Evolutionary conservation across 2,329 filamentous ascomycete genomes (phyloP), one percentile per base, ranked within the genome.

Genomic region (Fusarium nanum): DNA sequence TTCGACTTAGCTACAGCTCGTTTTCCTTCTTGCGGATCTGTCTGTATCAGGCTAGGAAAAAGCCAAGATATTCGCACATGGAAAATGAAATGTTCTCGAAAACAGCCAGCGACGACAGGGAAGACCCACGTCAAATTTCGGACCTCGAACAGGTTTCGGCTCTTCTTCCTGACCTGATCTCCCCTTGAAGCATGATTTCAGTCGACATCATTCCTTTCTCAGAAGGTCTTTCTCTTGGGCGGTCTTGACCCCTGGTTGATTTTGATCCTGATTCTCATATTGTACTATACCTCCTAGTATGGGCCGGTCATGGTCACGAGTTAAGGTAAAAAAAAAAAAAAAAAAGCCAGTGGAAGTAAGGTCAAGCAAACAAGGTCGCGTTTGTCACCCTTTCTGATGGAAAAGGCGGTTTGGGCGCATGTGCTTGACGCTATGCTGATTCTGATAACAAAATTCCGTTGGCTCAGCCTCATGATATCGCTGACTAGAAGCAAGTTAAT

Each of bases 91-190:
- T 50, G 40, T 64, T 64, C 61, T 64, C 60, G 60, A 64, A 64
- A 64, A 45, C 52, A 37, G 25, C 60, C 45, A 37, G 13, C 11
- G 4, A 12, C 11, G 5, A 14, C 45, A 64, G 59, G 53, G 56
- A 40, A 56, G 69, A 50, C 61, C 67, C 60, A 68, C 52, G 67
- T 52, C 55, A 56, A 73, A 74, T 73, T 67, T 74, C 71, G 71
- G 72, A 23, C 52, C 48, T 67, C 49, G 53, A 56, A 67, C 69
- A 70, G 60, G 58, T 73, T 74, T 71, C 59, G 71, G 70, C 64
- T 67, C 52, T 63, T 64, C 55, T 62, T 69, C 64, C 69, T 71
- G 50, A 68, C 48, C 60, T 67, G 47, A 56, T 46, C 44, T 56
- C 47, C 67, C 53, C 28, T 56, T 46, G 45, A 54, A 64, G 67